Conservation (phyloP, 306 rosid species). For the Urtica urens region DNA sequence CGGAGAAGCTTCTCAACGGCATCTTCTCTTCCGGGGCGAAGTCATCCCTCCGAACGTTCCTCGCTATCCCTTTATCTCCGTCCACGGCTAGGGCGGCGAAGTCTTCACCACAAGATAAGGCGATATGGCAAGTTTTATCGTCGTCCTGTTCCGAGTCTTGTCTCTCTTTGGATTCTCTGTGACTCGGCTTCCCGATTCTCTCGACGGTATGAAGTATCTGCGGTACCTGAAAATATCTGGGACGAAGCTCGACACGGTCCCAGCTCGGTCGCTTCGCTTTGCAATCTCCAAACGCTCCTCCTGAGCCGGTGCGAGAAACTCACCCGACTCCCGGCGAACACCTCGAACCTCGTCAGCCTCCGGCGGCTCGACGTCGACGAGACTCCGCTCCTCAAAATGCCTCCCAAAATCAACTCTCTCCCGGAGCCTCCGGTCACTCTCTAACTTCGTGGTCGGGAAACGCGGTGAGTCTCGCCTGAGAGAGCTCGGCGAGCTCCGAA, state of each 20-base stretch:
- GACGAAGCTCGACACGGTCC: constrained; percentile 1
- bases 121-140: background rate
- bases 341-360: constrained; percentile 8
- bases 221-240: constrained; percentile 12
- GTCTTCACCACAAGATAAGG: no score
- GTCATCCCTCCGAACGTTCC: background rate
- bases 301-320: background rate
- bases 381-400: constrained; percentile 9
- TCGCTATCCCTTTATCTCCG: background rate
- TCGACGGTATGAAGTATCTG: background rate
- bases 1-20: background rate
- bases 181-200: background rate
- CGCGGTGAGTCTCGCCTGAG: background rate
- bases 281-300: constrained; percentile 15
- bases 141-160: background rate
- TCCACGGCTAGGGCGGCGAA: background rate
- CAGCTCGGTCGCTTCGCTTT: background rate
- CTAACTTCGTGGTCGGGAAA: background rate
- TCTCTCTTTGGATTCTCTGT: background rate
- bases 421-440: background rate
- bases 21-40: background rate
- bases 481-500: constrained; percentile 4
- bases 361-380: constrained; percentile 1
- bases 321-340: constrained; percentile 7
- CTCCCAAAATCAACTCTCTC: background rate